A percentile compares a stretch with the other conserved stretches of the same genome.
phyloP scores from a whole-genome alignment of 2,329 filamentous ascomycete genomes.

The Reticulascus tulasneorum region DNA sequence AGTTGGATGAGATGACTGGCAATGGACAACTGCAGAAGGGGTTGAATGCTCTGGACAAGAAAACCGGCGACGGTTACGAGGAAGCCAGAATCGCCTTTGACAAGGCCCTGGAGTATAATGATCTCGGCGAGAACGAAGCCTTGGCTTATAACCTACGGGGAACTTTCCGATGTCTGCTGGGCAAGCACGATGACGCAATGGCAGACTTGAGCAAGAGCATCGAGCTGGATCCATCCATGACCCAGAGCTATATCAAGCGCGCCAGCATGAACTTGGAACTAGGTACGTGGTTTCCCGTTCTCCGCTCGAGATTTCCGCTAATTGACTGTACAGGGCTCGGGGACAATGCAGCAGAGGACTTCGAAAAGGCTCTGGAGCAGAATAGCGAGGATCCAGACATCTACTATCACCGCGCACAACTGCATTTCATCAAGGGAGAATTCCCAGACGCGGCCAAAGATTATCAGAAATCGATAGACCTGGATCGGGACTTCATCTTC shows the following conservation, averaged over 20 bases:
- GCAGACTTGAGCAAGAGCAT: conserved; percentile 88
- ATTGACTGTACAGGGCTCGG: no score
- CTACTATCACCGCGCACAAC: conserved; percentile 97
- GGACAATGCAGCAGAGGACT: conserved; percentile 85
- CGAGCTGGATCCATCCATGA: conserved; percentile 80
- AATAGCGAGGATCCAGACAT: conserved; percentile 91
- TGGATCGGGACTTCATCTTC: conserved; percentile 96
- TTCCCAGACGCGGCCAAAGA: conserved; percentile 93
- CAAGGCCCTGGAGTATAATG: conserved; percentile 77
- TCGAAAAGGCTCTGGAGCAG: conserved; percentile 78
- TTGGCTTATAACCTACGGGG: conserved; percentile 95
- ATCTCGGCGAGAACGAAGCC: conserved; percentile 78
- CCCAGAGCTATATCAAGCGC: conserved; percentile 97
- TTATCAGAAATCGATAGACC: conserved; percentile 98
- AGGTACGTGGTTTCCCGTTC: conserved; percentile 75
- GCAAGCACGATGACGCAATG: conserved; percentile 79
- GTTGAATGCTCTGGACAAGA: conserved; percentile 73
- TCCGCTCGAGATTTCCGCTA: no score
- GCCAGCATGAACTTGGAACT: conserved; percentile 97
- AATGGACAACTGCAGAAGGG: conserved; percentile 84
- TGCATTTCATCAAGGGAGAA: conserved; percentile 96
- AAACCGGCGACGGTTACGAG: conserved; percentile 87
- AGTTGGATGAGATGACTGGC: conserved; percentile 72
- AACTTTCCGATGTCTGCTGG: conserved; percentile 89
- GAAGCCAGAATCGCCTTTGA: conserved; percentile 84